Conservation (phyloP, 2,329 filamentous ascomycete species). For the Penicillium sp. region DNA sequence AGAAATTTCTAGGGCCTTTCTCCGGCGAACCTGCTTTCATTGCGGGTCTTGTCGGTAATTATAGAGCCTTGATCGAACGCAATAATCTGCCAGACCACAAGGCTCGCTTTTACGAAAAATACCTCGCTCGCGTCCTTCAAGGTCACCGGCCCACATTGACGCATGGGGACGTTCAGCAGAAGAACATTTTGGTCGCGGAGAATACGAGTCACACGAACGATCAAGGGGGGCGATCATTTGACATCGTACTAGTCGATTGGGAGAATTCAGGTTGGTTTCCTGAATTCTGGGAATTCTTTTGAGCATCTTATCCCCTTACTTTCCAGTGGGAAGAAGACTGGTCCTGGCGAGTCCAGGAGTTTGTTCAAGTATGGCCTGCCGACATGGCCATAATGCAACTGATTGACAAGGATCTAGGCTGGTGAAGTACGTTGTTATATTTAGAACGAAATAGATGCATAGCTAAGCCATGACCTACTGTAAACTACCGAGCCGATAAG, state of each 20-base stretch:
- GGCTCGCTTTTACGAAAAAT: constrained; percentile 28
- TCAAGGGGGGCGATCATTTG: constrained; percentile 29
- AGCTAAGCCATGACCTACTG: no score
- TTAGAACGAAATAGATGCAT: constrained; percentile 5
- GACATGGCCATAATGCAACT: constrained; percentile 29
- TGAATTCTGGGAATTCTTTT: constrained; percentile 30
- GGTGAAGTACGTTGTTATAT: constrained; percentile 13
- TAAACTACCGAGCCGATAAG: no score
- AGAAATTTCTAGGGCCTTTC: constrained; percentile 25
- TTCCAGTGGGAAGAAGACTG: constrained; percentile 29
- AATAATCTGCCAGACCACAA: constrained; percentile 27
- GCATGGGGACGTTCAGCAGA: constrained; percentile 31
- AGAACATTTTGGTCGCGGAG: constrained; percentile 27
- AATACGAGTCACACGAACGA: constrained; percentile 15
- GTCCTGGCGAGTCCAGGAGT: constrained; percentile 28
- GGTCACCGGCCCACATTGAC: constrained; percentile 31
- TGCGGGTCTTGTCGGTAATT: constrained; percentile 27
- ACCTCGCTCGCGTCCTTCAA: constrained; percentile 24
- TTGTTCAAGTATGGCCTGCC: constrained; percentile 29
- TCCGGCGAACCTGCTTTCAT: constrained; percentile 25
- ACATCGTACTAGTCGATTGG: constrained; percentile 30
- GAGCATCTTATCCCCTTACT: constrained; percentile 19
- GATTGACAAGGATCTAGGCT: constrained; percentile 26
- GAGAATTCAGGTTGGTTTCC: constrained; percentile 29
- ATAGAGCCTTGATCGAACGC: constrained; percentile 17